Percentiles rank a stretch among this genome's conserved stretches.
phyloP scores from a whole-genome alignment of 306 rosid genomes.

The Prunus padus region DNA sequence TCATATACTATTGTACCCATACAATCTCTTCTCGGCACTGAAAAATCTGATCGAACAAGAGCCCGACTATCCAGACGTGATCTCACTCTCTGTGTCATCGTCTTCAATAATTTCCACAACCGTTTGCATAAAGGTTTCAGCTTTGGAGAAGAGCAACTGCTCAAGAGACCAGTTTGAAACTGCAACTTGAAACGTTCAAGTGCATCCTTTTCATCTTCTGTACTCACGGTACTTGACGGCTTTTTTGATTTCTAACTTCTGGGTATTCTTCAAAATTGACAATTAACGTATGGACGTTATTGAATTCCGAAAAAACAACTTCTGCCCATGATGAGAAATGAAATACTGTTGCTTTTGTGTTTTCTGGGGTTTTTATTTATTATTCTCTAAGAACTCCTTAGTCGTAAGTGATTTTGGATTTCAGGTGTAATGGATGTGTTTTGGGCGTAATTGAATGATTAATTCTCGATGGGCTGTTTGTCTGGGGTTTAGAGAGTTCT shows the following conservation, averaged over 20 bases:
- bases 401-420: conserved; percentile 19
- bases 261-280: conserved; percentile 12
- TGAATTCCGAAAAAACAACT: conserved; percentile 22
- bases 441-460: conserved; percentile 32
- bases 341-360: conserved; percentile 7
- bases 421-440: conserved; percentile 9
- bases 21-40: conserved; percentile 7
- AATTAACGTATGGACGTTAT: conserved; percentile 26
- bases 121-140: conserved; percentile 10
- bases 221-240: conserved; percentile 36
- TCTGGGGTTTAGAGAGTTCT: conserved; percentile 22
- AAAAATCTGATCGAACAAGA: conserved; percentile 31
- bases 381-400: conserved; percentile 10
- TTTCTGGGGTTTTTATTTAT: conserved; percentile 14
- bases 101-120: conserved; percentile 10
- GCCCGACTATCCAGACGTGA: conserved; percentile 18
- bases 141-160: conserved; percentile 13
- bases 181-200: conserved; percentile 25
- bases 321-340: conserved; percentile 19
- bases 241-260: conserved; percentile 10
- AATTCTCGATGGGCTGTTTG: conserved; percentile 20
- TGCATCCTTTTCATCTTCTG: conserved; percentile 19
- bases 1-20: conserved; percentile 10
- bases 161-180: conserved; percentile 11
- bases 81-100: conserved; percentile 34